Base-by-base conservation (phyloP, 1,284 basidiomycete genomes). In the Puccinia novopanici region DNA sequence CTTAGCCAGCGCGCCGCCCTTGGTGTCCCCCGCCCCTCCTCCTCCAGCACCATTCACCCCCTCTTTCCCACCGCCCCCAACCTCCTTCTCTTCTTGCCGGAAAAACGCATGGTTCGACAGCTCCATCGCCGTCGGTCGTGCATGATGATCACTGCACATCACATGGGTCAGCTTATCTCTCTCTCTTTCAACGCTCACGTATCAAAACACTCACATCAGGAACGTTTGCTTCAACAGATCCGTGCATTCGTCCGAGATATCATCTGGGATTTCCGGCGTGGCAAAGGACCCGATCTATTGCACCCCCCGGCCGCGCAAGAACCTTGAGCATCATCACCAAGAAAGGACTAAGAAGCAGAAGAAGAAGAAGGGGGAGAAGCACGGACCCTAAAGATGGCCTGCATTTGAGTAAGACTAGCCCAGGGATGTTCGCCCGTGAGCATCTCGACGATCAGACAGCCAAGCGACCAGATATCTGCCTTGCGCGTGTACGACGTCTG, bases 371-470 rank as follows among this genome's bases (percentile, higher is more conserved):
- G n/a, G n/a, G 40, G 8, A 19, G 40, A 45, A 12, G 10, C 4
- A 84, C 87, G 79, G 76, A 94, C 95, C 89, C 92, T 93, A 89
- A 94, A 98, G 84, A 97, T 97, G 81, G 93, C 94, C 87, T 97
- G 95, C 95, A 98, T 98, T 87, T 99, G 96, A n/a, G 93, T 95
- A 37, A 99, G 88, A 82, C 94, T 92, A 0, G 96, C 93, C 93
- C 94, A 99, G 0, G 97, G 97, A 86, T 98, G 96, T 83, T 95
- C 92, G 3, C 96, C 96, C 0, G 94, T 98, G 81, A 99, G 88
- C 97, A 99, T 99, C 86, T 99, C 97, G 24, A 99, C 94, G 19
- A 98, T 92, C 71, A 99, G 87, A 86, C 97, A 99, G 2, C 97
- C 97, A 0, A 99, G 91, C 84, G 93, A 94, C 97, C 97, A 99